Evolutionary conservation across 768 basidiomycete genomes (phyloP).

Genomic region (Tricholoma furcatifolium): DNA sequence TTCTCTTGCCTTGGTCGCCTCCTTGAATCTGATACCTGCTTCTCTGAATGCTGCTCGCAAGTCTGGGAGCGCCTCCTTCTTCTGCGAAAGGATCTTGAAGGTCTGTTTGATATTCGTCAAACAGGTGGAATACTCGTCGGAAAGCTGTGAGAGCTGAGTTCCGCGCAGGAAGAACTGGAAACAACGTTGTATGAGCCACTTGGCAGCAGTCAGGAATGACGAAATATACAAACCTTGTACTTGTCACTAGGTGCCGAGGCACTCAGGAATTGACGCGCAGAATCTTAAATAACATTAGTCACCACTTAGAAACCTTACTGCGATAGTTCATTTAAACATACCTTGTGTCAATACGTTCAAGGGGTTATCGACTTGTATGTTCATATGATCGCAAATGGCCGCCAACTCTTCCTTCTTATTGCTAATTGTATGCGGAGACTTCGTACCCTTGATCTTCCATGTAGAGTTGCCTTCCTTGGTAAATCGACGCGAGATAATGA

Average conservation of each 20-base stretch:
- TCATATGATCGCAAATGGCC: conserved; percentile 92
- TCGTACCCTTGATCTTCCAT: conserved; percentile 80
- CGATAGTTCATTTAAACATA: conserved; percentile 39
- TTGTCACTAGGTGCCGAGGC: conserved; percentile 80
- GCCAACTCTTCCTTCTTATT: conserved; percentile 83
- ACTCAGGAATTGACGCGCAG: conserved; percentile 81
- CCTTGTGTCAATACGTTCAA: conserved; percentile 94
- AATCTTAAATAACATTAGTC: conserved; percentile 37
- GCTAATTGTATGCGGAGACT: conserved; percentile 43
- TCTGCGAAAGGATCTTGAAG: conserved; percentile 60
- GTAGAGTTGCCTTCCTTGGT: conserved; percentile 69
- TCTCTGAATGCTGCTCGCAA: conserved; percentile 58
- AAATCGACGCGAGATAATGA: conserved; percentile 81
- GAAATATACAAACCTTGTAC: conserved; percentile 61
- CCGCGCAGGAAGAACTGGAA: conserved; percentile 90
- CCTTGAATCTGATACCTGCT: conserved; percentile 59
- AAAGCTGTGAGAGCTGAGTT: conserved; percentile 86
- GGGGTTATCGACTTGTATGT: conserved; percentile 95
- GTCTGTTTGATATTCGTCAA: conserved; percentile 71
- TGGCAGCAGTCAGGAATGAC: background rate
- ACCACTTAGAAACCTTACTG: background rate
- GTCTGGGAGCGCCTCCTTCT: conserved; percentile 78
- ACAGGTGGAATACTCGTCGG: conserved; percentile 81
- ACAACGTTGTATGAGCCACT: background rate
- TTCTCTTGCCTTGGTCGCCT: conserved; percentile 72